Evolutionary conservation across 257 asterid species (phyloP).

Genomic region (Solanum virginianum): DNA sequence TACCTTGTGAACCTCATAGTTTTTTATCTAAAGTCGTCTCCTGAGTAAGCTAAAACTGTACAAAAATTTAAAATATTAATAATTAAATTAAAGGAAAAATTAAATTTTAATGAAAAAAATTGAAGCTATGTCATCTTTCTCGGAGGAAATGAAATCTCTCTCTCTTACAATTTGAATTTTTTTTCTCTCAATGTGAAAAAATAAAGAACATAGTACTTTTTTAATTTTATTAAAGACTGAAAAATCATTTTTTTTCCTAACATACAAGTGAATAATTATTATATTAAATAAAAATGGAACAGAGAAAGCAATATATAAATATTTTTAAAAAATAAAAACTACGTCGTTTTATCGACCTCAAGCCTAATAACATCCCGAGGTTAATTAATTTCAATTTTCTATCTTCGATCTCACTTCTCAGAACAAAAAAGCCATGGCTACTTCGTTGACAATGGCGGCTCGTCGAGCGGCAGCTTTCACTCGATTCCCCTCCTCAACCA

Average conservation of each 20-base stretch:
- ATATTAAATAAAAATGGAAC: not conserved
- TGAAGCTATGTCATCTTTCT: too few species aligned
- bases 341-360: not conserved
- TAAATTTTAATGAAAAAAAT: not conserved
- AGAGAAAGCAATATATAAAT: not conserved
- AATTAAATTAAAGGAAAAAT: not conserved
- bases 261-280: not conserved
- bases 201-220: too few species aligned
- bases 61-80: not conserved
- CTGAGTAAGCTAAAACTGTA: fast-evolving
- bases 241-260: not conserved
- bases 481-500: not conserved
- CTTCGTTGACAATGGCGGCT: not conserved
- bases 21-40: fast-evolving
- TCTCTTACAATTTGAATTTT: too few species aligned
- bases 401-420: not conserved
- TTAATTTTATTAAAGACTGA: not conserved
- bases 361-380: not conserved
- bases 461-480: not conserved
- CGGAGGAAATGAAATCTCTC: too few species aligned
- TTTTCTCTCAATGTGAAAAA: too few species aligned
- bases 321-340: not conserved
- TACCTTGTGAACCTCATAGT: too few species aligned
- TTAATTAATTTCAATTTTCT: not conserved
- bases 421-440: not conserved